A percentile compares a stretch with the other conserved stretches of the same genome.
Conservation (phyloP, 2,329 filamentous ascomycete genomes). For the Aciculosporium take region DNA sequence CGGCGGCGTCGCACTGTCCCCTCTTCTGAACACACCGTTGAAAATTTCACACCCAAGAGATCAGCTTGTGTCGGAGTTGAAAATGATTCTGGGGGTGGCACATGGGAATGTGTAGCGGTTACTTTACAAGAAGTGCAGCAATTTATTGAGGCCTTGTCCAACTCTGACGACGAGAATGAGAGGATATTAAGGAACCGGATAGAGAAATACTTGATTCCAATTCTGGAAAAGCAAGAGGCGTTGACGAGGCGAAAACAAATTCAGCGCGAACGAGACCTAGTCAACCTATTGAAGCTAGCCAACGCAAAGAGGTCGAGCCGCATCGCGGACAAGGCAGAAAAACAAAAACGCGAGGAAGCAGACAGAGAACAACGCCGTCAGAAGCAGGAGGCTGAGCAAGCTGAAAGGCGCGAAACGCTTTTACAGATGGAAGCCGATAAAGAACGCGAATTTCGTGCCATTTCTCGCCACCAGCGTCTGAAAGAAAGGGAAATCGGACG, state of each 20-base stretch:
- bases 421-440: slow-evolving; percentile 45
- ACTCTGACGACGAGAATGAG: slow-evolving; percentile 72
- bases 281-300: slow-evolving; percentile 75
- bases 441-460: slow-evolving; percentile 64
- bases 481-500: slow-evolving; percentile 77
- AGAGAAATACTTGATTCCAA: slow-evolving; percentile 64
- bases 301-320: slow-evolving; percentile 87
- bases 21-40: slow-evolving; percentile 10
- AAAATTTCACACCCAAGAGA: slow-evolving; percentile 17
- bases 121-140: slow-evolving; percentile 61
- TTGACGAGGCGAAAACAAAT: slow-evolving; percentile 55
- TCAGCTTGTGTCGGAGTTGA: slow-evolving; percentile 16
- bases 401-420: slow-evolving; percentile 53
- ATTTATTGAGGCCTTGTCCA: slow-evolving; percentile 57
- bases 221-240: slow-evolving; percentile 67
- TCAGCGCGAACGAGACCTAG: slow-evolving; percentile 61
- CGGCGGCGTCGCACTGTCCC: slow-evolving; percentile 54
- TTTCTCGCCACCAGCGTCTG: slow-evolving; percentile 73
- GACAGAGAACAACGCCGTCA: slow-evolving; percentile 50
- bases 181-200: slow-evolving; percentile 60
- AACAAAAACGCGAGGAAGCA: slow-evolving; percentile 59
- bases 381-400: slow-evolving; percentile 39
- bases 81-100: slow-evolving; percentile 58
- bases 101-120: slow-evolving; percentile 84
- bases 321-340: slow-evolving; percentile 68